Conservation (phyloP, 352 stramenopile genomes). For the Pythium graminicola region DNA sequence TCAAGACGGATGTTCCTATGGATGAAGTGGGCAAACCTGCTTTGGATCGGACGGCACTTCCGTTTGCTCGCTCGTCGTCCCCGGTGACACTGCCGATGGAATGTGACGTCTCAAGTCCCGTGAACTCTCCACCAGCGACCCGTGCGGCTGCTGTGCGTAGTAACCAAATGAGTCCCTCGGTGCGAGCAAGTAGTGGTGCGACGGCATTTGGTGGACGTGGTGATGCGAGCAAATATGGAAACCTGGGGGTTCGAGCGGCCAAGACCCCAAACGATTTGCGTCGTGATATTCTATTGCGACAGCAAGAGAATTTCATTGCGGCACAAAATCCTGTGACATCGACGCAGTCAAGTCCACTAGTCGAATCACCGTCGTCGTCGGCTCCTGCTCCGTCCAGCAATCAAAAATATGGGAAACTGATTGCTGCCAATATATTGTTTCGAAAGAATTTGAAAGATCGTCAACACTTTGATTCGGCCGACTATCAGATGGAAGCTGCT, state of each 20-base stretch:
- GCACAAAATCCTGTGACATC: not conserved
- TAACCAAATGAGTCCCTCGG: slow-evolving; percentile 51
- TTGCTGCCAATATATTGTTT: slow-evolving; percentile 64
- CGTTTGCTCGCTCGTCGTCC: slow-evolving; percentile 3
- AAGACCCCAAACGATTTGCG: slow-evolving; percentile 11
- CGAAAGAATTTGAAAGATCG: slow-evolving; percentile 74
- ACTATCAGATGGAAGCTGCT: slow-evolving; percentile 69
- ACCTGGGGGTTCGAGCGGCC: not conserved
- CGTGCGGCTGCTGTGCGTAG: slow-evolving; percentile 12
- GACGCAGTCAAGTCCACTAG: not conserved
- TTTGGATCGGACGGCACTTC: not conserved
- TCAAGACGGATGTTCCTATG: slow-evolving; percentile 10
- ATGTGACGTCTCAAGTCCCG: slow-evolving; percentile 10
- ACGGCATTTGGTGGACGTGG: not conserved
- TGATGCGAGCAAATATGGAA: slow-evolving; percentile 35
- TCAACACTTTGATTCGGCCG: slow-evolving; percentile 77
- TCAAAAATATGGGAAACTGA: slow-evolving; percentile 60
- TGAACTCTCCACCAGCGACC: slow-evolving; percentile 47
- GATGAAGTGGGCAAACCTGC: slow-evolving; percentile 19
- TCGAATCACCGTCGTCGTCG: not conserved
- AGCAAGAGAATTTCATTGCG: slow-evolving; percentile 19
- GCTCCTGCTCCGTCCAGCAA: not conserved
- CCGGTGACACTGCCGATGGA: slow-evolving; percentile 31
- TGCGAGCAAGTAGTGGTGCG: slow-evolving; percentile 16
- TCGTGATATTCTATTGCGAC: slow-evolving; percentile 11